Base-by-base conservation (phyloP, 1,284 basidiomycete genomes). In the Marasmius tenuissimus region DNA sequence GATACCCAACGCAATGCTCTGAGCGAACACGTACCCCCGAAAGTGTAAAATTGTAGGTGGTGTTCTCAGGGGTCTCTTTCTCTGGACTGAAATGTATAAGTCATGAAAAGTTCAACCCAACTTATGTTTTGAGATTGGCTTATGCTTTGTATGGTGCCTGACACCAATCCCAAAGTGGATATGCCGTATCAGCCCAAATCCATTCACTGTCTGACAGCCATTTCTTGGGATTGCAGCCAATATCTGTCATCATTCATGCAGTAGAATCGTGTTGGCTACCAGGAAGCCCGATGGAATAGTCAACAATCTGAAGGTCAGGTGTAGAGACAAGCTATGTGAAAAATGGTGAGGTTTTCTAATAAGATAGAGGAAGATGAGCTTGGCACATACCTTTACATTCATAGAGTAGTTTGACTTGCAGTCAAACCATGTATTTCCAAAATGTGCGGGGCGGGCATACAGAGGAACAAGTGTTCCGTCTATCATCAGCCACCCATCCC, bases 1-100 rank as follows among this genome's bases (percentile, higher is more conserved):
- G 59, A 47, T 67, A 73, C 1, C 75, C 72, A 34, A 77, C 70
- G 9, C 66, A 64, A 68, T 78, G 76, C 56, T 78, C 75, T 6
- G 75, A 76, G 1, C 70, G 64, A 8, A 76, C 69, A 11, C 67
- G 68, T 14, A 75, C 45, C 48, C 62, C 62, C 2, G 70, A 72
- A 10, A 74, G 64, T 61, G 71, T 67, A 40, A 70, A 68, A 61
- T 77, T 75, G 65, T 67, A 74, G 5, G 42, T 39, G 14, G 58
- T 54, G 60, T 78, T 76, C 1, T 71, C 67, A 0, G 63, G 59
- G 1, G 61, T 47, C 20, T 72, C 63, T 1, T 62, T 60, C 10
- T 70, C 69, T 14, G 73, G 75, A 14, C 42, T 45, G 18, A 5
- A 5, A 18, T 14, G 5, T 5, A 18, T 38, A 4, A 27, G 65